phyloP scores from a whole-genome alignment of 768 basidiomycete genomes.

The Suillus tomentosus region DNA sequence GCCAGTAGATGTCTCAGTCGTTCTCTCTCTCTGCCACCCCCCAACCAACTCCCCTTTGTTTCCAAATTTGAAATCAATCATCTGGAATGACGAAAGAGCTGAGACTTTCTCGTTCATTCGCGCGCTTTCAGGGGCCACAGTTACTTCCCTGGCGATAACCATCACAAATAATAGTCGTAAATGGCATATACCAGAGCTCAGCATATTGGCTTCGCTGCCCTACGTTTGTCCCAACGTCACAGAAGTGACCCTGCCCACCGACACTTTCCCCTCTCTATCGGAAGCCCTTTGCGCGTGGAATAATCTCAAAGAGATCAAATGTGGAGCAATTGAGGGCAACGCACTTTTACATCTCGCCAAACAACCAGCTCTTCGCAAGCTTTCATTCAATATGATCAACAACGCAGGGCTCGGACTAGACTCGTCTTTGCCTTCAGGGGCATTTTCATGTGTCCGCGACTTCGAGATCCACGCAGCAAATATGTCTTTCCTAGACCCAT shows the following conservation, averaged over 20 bases:
- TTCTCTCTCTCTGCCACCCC: slow-evolving; percentile 9
- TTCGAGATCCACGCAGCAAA: not conserved
- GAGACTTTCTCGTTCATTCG: slow-evolving; percentile 12
- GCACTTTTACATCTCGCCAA: slow-evolving; percentile 9
- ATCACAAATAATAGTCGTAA: not conserved
- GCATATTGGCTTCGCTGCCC: slow-evolving; percentile 10
- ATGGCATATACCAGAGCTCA: slow-evolving; percentile 3
- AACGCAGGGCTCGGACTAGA: not conserved
- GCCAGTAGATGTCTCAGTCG: slow-evolving; percentile 3
- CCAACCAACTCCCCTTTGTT: slow-evolving; percentile 7
- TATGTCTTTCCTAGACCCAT: not conserved
- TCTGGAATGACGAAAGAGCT: slow-evolving; percentile 8
- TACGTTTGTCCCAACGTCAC: slow-evolving; percentile 10
- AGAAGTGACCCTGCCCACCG: not conserved
- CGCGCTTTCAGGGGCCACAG: slow-evolving; percentile 8
- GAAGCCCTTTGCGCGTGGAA: slow-evolving; percentile 12
- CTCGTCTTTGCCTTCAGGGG: not conserved
- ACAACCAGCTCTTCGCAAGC: slow-evolving; percentile 2
- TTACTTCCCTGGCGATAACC: slow-evolving; percentile 5
- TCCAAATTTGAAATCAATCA: slow-evolving; percentile 4
- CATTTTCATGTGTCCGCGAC: slow-evolving; percentile 8
- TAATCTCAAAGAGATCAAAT: slow-evolving; percentile 3
- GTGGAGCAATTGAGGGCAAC: slow-evolving; percentile 1
- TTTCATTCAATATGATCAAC: slow-evolving; percentile 3
- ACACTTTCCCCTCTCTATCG: not conserved